Base-by-base conservation (phyloP, 805 yeast genomes). In the Saccharomycopsis sp. region DNA sequence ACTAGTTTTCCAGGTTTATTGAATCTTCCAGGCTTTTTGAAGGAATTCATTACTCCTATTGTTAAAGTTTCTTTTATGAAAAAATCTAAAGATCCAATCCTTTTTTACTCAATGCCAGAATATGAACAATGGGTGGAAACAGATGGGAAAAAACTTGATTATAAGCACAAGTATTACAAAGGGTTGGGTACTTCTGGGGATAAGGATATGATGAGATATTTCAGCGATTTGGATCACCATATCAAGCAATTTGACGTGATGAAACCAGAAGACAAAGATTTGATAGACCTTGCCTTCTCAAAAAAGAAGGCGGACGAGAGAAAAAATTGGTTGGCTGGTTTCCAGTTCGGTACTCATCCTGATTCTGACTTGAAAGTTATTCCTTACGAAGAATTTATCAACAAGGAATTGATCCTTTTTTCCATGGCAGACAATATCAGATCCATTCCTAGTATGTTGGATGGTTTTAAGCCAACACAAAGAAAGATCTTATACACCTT, bases 391-490 rank as follows among this genome's bases (percentile, higher is more conserved):
- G 96, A 89, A 42, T 92, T 92, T 55, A 89, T 92, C 59, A 88
- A 92, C 62, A 86, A 92, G 57, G 98, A 92, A 58, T 71, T 92
- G 53, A 92, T 94, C 59, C 66, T 92, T 34, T 94, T 89, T 58
- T 86, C 96, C 13, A 81, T 92, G 84, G 96, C 97, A 2, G 98
- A 92, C 62, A 88, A 92, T 53, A 74, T 88, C 36, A 76, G 98
- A 59, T 92, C 97, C 0, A 86, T 92, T 54, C 98, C 98, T 1
- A 83, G 87, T 5, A 83, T 86, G 1, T 64, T 89, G 53, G 98
- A 92, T 64, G 98, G 98, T 0, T 75, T 92, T 50, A 92, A 92
- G 60, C 98, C 98, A 1, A 95, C 95, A 45, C 98, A 92, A 63
- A 76, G 98, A 55, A 92, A 92, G 57, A 94, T 92, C 34, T 63